Percentiles rank a stretch among this genome's conserved stretches.
Evolutionary conservation across 148 eudicot species (phyloP).

Genomic region (Agrostemma githago): DNA sequence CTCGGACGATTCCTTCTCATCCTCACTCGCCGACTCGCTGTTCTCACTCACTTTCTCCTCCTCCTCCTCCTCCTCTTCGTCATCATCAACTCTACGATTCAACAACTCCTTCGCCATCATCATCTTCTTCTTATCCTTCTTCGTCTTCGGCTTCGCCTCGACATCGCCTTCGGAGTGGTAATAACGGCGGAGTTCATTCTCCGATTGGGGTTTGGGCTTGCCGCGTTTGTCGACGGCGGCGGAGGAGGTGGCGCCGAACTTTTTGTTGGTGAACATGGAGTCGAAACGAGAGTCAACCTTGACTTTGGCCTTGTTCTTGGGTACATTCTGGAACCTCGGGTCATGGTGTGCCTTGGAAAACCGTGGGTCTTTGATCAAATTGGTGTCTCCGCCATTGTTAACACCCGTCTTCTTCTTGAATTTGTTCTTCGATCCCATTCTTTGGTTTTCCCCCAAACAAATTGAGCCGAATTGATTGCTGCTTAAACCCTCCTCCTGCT

Average conservation of each 20-base stretch:
- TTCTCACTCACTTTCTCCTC: constrained; percentile 21
- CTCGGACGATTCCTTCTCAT: constrained; percentile 16
- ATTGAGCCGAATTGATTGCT: background rate
- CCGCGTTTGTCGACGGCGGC: constrained; percentile 77
- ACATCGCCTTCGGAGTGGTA: constrained; percentile 46
- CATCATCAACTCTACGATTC: background rate
- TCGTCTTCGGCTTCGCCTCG: constrained; percentile 9
- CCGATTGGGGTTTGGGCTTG: constrained; percentile 35
- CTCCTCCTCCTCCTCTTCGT: constrained; percentile 15
- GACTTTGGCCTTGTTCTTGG: constrained; percentile 56
- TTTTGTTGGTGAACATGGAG: constrained; percentile 55
- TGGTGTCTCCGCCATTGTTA: constrained; percentile 6
- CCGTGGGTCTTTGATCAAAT: constrained; percentile 50
- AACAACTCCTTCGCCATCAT: constrained; percentile 8
- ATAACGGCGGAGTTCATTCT: constrained; percentile 44
- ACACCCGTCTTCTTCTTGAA: constrained; percentile 15
- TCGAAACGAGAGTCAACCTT: constrained; percentile 62
- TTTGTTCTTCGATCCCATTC: constrained; percentile 49
- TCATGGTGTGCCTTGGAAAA: constrained; percentile 60
- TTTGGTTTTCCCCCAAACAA: background rate
- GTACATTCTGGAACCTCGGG: constrained; percentile 68
- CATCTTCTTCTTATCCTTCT: background rate
- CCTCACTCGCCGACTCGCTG: constrained; percentile 18
- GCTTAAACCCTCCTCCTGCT: constrained; percentile 16
- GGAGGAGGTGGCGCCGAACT: constrained; percentile 44